Evolutionary conservation across 83 land plant genomes (phyloP).

Genomic region (Diphasiastrum complanatum): DNA sequence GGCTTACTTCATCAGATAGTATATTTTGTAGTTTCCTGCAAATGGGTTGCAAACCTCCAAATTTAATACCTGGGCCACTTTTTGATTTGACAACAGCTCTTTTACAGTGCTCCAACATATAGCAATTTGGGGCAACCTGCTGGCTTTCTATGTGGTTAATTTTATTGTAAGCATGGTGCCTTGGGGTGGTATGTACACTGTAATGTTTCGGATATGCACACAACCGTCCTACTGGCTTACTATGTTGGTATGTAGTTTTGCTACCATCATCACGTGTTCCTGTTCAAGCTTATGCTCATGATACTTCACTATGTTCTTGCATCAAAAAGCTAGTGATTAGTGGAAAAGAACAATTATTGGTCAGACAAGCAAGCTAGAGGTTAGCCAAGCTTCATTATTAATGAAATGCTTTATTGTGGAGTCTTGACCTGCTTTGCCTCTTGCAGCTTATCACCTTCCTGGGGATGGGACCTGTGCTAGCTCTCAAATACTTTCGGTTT

Average conservation of each 20-base stretch:
- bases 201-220: constrained; percentile 84
- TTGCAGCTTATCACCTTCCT: constrained; percentile 73
- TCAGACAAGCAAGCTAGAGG: too few relatives aligned
- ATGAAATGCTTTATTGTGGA: too few relatives aligned
- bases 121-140: constrained; percentile 90
- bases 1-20: too few relatives aligned
- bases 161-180: constrained; percentile 58
- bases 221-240: constrained; percentile 89
- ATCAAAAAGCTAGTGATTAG: too few relatives aligned
- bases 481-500: constrained; percentile 76
- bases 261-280: constrained; percentile 4
- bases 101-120: constrained; percentile 72
- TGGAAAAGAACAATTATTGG: too few relatives aligned
- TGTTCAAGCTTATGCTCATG: too few relatives aligned
- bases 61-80: background rate
- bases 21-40: too few relatives aligned
- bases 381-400: too few relatives aligned
- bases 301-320: too few relatives aligned
- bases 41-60: background rate
- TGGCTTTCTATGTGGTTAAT: constrained; percentile 72
- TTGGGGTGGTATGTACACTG: constrained; percentile 76
- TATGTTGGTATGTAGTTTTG: constrained; percentile 54
- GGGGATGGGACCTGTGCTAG: constrained; percentile 87
- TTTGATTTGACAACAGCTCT: constrained; percentile 46
- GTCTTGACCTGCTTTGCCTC: background rate